Evolutionary conservation across 2,329 filamentous ascomycete species (phyloP).

Genomic region (Sordariomycetes sp.): DNA sequence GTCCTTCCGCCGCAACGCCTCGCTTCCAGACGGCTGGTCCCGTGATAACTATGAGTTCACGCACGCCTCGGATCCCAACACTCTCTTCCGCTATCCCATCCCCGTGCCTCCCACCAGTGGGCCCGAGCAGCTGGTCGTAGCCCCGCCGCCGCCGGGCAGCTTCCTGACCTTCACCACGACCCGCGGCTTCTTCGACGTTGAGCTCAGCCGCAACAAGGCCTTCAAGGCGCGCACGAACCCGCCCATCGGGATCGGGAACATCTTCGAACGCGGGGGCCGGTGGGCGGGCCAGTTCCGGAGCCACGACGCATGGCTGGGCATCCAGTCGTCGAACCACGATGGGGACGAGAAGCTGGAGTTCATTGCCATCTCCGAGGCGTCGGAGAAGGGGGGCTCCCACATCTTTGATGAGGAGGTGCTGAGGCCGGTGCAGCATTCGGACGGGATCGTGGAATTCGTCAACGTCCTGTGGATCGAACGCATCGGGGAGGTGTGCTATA

Average conservation of each 20-base stretch:
- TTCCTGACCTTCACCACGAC: constrained; percentile 28
- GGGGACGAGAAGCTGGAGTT: constrained; percentile 32
- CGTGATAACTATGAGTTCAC: constrained; percentile 23
- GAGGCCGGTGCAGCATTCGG: constrained; percentile 23
- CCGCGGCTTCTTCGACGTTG: constrained; percentile 27
- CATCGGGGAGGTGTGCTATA: constrained; percentile 28
- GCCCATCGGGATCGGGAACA: constrained; percentile 29
- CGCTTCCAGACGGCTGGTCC: constrained; percentile 28
- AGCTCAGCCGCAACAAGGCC: constrained; percentile 23
- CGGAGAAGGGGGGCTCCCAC: constrained; percentile 28
- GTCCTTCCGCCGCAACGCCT: constrained; percentile 18
- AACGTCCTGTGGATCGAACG: constrained; percentile 36
- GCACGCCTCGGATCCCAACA: constrained; percentile 26
- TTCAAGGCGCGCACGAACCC: constrained; percentile 24
- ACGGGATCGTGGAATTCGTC: constrained; percentile 31
- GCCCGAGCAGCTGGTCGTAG: background rate
- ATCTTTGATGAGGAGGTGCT: constrained; percentile 27
- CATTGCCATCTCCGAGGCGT: constrained; percentile 27
- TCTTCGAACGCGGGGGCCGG: constrained; percentile 21
- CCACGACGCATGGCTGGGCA: constrained; percentile 33
- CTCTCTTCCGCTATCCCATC: constrained; percentile 30
- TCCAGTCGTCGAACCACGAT: constrained; percentile 34
- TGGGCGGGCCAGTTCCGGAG: constrained; percentile 31
- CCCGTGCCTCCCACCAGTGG: constrained; percentile 16
- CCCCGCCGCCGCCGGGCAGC: constrained; percentile 22